phyloP scores from a whole-genome alignment of 371 early-diverging fungal genomes.

The Thermomucor indicae-seudaticae region DNA sequence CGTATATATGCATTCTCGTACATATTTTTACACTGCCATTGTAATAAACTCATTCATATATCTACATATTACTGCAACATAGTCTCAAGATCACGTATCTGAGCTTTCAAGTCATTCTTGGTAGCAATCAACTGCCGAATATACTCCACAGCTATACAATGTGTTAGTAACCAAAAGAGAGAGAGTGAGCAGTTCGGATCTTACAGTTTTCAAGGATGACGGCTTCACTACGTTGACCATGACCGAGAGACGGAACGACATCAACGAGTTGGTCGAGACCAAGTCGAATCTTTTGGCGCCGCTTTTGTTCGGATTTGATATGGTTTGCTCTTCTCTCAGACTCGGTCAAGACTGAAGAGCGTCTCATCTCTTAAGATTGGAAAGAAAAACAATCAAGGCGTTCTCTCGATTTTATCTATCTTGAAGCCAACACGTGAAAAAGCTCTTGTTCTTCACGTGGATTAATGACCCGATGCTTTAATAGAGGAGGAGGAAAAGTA shows the following conservation, averaged over 20 bases:
- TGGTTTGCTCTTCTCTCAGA: constrained; percentile 93
- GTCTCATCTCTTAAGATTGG: too few relatives aligned
- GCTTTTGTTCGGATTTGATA: constrained; percentile 90
- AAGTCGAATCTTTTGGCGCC: constrained; percentile 78
- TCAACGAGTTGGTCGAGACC: constrained; percentile 82
- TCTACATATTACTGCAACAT: constrained; percentile 28
- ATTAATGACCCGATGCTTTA: too few relatives aligned
- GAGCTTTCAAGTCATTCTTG: constrained; percentile 31
- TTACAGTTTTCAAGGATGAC: constrained; percentile 59
- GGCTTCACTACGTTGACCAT: constrained; percentile 56
- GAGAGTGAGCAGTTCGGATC: background rate
- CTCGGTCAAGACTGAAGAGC: too few relatives aligned
- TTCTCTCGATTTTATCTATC: background rate
- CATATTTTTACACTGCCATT: background rate
- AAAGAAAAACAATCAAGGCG: background rate
- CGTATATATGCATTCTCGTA: background rate
- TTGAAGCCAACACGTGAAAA: too few relatives aligned
- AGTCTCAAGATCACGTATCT: constrained; percentile 23
- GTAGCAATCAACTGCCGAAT: constrained; percentile 22
- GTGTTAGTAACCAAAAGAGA: background rate
- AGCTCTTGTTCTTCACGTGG: too few relatives aligned
- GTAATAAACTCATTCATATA: background rate
- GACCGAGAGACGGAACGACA: constrained; percentile 72
- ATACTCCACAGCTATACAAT: constrained; percentile 25
- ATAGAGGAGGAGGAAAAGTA: too few relatives aligned